Conservation (phyloP, 352 stramenopile genomes). For the Hyaloperonospora brassicae region DNA sequence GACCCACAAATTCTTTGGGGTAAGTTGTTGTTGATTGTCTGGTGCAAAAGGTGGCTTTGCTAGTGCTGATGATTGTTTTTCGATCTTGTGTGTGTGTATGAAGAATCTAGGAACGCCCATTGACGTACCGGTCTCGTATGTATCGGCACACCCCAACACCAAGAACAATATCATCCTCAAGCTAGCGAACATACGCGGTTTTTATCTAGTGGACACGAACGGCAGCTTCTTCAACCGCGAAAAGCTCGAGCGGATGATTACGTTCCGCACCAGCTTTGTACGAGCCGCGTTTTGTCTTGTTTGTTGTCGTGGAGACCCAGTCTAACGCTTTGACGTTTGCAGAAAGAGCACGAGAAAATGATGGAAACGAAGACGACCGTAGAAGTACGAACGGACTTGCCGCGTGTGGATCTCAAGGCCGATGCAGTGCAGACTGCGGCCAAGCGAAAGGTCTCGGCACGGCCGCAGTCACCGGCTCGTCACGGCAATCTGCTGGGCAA, state of each 20-base stretch:
- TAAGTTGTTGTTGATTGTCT: constrained; percentile 20
- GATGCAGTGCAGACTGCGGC: constrained; percentile 11
- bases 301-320: neutral
- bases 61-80: constrained; percentile 2
- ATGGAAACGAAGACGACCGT: constrained; percentile 52
- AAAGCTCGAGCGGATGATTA: constrained; percentile 84
- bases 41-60: neutral
- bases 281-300: constrained; percentile 7
- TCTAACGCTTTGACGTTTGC: constrained; percentile 2
- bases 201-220: constrained; percentile 72
- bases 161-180: constrained; percentile 86
- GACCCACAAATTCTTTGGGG: constrained; percentile 84
- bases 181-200: constrained; percentile 55
- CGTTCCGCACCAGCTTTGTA: constrained; percentile 75
- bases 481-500: constrained; percentile 30
- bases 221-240: constrained; percentile 83
- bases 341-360: constrained; percentile 71
- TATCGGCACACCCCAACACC: constrained; percentile 74
- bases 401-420: constrained; percentile 54
- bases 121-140: constrained; percentile 56
- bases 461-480: constrained; percentile 22
- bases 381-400: constrained; percentile 60
- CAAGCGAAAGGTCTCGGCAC: constrained; percentile 13
- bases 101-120: constrained; percentile 57
- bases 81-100: constrained; percentile 1